Percentiles rank a stretch among this genome's conserved stretches.
Evolutionary conservation across 164 flowering plant genomes (phyloP).

Genomic region (Buxus sempervirens): DNA sequence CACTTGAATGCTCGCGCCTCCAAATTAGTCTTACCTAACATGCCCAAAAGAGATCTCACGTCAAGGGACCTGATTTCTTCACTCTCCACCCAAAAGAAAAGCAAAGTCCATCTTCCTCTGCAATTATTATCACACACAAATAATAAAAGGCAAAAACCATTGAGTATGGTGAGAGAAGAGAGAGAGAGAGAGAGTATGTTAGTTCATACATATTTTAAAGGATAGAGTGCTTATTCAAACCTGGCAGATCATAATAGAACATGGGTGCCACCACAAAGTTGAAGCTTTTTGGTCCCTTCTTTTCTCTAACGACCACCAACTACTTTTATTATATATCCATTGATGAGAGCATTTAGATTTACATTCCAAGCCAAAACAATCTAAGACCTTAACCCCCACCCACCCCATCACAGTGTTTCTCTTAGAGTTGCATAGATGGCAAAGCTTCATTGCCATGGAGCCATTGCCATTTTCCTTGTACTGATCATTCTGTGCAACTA

Average conservation of each 20-base stretch:
- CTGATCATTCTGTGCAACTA: slow-evolving; percentile 14
- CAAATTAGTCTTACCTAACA: not conserved
- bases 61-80: not conserved
- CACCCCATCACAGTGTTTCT: too few species aligned
- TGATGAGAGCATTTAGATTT: not conserved
- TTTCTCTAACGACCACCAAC: slow-evolving; percentile 9
- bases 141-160: too few species aligned
- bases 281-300: slow-evolving; percentile 17
- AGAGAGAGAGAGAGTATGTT: not conserved
- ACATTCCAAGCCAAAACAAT: too few species aligned
- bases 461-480: slow-evolving; percentile 17
- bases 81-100: not conserved
- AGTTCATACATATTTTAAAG: not conserved
- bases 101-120: too few species aligned
- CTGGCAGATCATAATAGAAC: slow-evolving; percentile 64
- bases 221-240: not conserved
- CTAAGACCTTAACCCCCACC: too few species aligned
- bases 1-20: not conserved
- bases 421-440: too few species aligned
- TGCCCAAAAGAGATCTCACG: not conserved
- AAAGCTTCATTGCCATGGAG: not conserved
- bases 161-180: too few species aligned
- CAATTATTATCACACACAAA: too few species aligned
- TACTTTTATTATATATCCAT: not conserved
- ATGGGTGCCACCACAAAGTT: slow-evolving; percentile 50